Conservation (phyloP, 2,329 filamentous ascomycete genomes). For the Calonectria leucothoes region DNA sequence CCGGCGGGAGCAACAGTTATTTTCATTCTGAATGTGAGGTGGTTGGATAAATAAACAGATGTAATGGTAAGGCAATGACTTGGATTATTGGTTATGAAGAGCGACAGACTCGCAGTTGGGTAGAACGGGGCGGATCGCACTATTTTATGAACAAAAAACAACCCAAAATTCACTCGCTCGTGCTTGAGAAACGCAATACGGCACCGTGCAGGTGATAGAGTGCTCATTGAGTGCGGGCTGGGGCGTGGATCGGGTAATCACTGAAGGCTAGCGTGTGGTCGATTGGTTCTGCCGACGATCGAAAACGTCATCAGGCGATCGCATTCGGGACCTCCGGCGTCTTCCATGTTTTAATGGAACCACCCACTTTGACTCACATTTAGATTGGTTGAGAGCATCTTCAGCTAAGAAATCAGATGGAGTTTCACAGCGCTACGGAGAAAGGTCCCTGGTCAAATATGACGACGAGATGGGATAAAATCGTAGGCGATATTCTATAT, state of each 20-base stretch:
- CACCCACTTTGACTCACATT: neutral
- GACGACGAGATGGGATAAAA: too few species aligned
- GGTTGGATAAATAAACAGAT: neutral
- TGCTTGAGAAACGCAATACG: neutral
- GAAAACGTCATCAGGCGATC: neutral
- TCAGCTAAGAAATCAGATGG: too few species aligned
- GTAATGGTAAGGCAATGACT: neutral
- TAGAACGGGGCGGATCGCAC: neutral
- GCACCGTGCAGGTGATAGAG: neutral
- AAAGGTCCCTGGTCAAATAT: too few species aligned
- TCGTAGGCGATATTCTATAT: neutral
- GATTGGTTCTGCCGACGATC: neutral
- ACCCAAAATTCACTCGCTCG: too few species aligned
- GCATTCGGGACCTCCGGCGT: neutral
- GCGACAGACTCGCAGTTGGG: neutral
- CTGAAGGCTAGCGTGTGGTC: neutral
- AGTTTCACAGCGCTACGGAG: neutral
- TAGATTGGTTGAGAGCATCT: too few species aligned
- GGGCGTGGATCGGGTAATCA: neutral
- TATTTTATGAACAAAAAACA: neutral
- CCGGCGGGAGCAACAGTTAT: conserved; percentile 46
- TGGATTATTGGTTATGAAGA: neutral
- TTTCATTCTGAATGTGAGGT: conserved; percentile 15
- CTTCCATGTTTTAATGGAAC: neutral
- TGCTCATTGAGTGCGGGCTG: neutral